Base-by-base conservation (phyloP, 768 basidiomycete genomes). In the Phallus indusiatus region DNA sequence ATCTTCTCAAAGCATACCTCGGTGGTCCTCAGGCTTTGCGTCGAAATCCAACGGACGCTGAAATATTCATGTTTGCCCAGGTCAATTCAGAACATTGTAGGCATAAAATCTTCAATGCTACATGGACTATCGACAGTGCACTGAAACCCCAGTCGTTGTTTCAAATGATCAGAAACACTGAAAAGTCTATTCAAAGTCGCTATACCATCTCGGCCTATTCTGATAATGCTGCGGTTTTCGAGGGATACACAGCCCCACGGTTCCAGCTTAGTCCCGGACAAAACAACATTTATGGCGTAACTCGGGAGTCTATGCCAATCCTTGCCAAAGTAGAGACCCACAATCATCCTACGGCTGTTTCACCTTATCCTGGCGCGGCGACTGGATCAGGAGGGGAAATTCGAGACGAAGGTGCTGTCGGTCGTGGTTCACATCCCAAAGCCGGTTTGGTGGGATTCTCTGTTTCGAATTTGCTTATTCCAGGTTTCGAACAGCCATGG, bases 81-180 rank as follows among this genome's bases (percentile, higher is more conserved):
- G 95, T 99, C 70, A 99, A 99, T 74, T 97, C 94, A n/a, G 96
- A 99, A 71, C 96, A 98, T 68, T 99, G 96, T 71, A 81, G 96
- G 35, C 96, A 99, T 79, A 99, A 99, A 74, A 98, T 97, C 65
- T 99, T 98, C 78, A 99, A 99, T 69, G 94, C 96, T 0, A 80
- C 88, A 16, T 99, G 96, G 96, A 90, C 84, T 11, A 82, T 99
- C 64, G 88, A 97, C 66, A 86, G 79, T 1, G 66, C 76, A 46
- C 66, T 76, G 11, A 76, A 83, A 65, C 80, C 87, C 59, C 74
- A 75, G 49, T 90, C 91, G 4, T 81, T 98, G 20, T 99, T 99
- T 74, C 83, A 87, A 64, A 98, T 99, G 94, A 97, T 99, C 65
- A 81, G 91, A 52, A 96, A 98, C 70, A 98, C 95, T 0, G 95